Conservation (phyloP, 1,139 yeast species). For the Casaregolazyma suthepensis region DNA sequence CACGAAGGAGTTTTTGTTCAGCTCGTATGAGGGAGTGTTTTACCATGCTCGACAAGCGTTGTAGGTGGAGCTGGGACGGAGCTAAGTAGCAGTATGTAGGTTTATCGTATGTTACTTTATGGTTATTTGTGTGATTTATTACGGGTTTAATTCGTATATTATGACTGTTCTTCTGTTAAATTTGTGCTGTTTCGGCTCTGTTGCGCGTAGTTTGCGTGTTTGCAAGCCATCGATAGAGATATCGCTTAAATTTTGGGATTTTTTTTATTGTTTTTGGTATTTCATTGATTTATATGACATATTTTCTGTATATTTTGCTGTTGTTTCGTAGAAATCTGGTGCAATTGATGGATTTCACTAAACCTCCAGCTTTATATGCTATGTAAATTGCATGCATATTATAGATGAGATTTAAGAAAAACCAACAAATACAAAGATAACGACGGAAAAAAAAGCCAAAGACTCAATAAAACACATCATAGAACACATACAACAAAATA, state of each 20-base stretch:
- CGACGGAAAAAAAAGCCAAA: neutral
- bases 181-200: too few species aligned
- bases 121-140: too few species aligned
- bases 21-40: conserved; percentile 5
- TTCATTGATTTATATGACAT: neutral
- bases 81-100: neutral
- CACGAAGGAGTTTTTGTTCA: conserved; percentile 15
- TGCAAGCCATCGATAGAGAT: too few species aligned
- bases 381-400: neutral
- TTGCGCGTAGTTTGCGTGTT: too few species aligned
- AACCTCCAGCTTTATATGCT: neutral
- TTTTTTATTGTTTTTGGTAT: neutral
- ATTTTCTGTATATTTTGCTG: neutral
- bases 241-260: too few species aligned
- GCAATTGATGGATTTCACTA: neutral
- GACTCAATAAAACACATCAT: neutral
- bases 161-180: too few species aligned
- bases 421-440: neutral
- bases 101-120: too few species aligned
- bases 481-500: neutral
- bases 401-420: neutral
- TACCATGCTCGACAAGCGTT: neutral
- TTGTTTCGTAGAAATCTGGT: neutral
- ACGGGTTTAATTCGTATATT: too few species aligned
- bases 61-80: neutral